Evolutionary conservation across 176 grass and related monocot genomes (phyloP).

Genomic region (Oryza officinalis): DNA sequence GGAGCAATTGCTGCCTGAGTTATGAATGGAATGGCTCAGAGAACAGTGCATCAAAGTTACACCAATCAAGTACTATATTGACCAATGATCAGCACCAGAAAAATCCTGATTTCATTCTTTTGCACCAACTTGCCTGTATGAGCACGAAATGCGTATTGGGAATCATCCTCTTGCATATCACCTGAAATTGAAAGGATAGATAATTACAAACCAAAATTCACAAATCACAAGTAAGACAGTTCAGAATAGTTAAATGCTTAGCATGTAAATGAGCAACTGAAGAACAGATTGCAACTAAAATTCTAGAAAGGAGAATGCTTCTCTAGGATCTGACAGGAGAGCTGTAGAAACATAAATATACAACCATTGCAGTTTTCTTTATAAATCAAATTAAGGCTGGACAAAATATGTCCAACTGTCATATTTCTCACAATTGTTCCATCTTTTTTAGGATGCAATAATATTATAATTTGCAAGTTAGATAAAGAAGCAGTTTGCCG

Average conservation of each 20-base stretch:
- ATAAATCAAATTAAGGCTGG: not conserved
- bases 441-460: not conserved
- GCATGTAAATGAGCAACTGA: not conserved
- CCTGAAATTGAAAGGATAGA: slow-evolving; percentile 16
- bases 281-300: not conserved
- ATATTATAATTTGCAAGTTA: not conserved
- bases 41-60: not conserved
- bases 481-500: not conserved
- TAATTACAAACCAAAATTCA: slow-evolving; percentile 13
- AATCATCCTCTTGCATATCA: slow-evolving; percentile 40
- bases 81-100: not conserved
- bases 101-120: not conserved
- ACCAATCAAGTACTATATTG: slow-evolving; percentile 4
- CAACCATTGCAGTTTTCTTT: not conserved
- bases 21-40: not conserved
- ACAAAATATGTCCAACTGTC: not conserved
- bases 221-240: not conserved
- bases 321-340: not conserved
- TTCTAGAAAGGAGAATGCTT: not conserved
- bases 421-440: not conserved
- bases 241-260: slow-evolving; percentile 10
- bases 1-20: not conserved
- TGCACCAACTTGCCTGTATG: slow-evolving; percentile 52
- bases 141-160: slow-evolving; percentile 46
- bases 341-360: not conserved